Evolutionary conservation across 495 filamentous ascomycete genomes (phyloP).

Genomic region (Aspergillus bridgeri): DNA sequence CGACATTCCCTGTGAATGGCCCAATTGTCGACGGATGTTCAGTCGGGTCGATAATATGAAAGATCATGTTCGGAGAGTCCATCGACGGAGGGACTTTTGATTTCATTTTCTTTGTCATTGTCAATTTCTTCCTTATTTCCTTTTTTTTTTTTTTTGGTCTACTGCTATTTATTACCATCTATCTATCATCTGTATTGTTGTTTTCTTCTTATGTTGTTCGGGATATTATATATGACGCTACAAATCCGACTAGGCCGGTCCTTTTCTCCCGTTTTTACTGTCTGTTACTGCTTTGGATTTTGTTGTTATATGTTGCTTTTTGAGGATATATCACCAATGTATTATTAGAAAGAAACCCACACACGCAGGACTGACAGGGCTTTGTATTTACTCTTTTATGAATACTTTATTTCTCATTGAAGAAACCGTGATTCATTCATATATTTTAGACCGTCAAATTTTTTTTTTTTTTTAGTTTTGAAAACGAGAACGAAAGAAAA

Average conservation of each 20-base stretch:
- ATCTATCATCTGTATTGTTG: not conserved
- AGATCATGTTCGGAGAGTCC: conserved; percentile 52
- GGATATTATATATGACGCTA: not conserved
- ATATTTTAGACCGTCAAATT: not conserved
- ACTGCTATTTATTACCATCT: not conserved
- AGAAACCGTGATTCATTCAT: not conserved
- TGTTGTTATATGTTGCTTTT: too few relatives aligned
- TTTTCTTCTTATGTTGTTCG: not conserved
- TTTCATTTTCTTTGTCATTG: not conserved
- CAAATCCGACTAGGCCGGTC: not conserved
- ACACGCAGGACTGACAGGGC: not conserved
- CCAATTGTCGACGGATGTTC: conserved; percentile 56
- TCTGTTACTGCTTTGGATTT: not conserved
- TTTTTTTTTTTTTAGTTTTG: not conserved
- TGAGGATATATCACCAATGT: not conserved
- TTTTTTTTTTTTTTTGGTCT: conserved; percentile 2
- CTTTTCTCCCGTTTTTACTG: not conserved
- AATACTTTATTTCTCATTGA: too few relatives aligned
- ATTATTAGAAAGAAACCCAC: not conserved
- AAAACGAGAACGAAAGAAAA: not conserved
- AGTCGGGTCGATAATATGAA: conserved; percentile 66
- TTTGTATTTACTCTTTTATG: too few relatives aligned
- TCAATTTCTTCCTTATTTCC: not conserved
- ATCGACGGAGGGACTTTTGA: conserved; percentile 23
- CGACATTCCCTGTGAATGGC: conserved; percentile 54